Evolutionary conservation across 2,329 filamentous ascomycete species (phyloP).

Genomic region (Penicillium psychrosexuale): DNA sequence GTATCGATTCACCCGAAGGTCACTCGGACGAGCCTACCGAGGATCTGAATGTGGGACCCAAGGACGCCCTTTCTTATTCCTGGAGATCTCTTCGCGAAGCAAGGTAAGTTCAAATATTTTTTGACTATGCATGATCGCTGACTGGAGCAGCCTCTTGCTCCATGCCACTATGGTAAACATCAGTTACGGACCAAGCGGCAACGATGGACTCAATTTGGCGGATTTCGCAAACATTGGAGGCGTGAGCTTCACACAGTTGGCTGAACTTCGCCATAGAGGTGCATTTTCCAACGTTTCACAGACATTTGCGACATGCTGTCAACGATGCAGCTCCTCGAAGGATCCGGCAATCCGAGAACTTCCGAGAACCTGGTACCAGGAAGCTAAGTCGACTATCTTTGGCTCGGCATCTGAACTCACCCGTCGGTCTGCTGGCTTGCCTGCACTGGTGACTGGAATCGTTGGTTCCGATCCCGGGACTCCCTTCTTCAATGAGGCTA

Average conservation of each 20-base stretch:
- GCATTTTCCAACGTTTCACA: conserved; percentile 91
- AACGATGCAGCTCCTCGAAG: conserved; percentile 54
- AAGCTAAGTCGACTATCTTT: conserved; percentile 66
- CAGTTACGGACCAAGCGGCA: conserved; percentile 46
- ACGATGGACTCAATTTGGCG: conserved; percentile 49
- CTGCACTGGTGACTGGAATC: conserved; percentile 79
- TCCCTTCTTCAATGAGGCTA: conserved; percentile 41
- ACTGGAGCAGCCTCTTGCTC: conserved; percentile 63
- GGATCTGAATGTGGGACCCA: conserved; percentile 72
- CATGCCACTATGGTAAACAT: conserved; percentile 58
- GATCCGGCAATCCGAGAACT: conserved; percentile 46
- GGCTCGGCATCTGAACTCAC: conserved; percentile 76
- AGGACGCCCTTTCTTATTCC: conserved; percentile 88
- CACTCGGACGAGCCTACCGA: conserved; percentile 60
- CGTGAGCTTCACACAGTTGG: conserved; percentile 77
- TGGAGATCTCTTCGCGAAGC: conserved; percentile 95
- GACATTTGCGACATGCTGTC: conserved; percentile 81
- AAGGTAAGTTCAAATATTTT: conserved; percentile 54
- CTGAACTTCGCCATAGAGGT: conserved; percentile 80
- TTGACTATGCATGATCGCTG: conserved; percentile 13
- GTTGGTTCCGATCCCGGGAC: conserved; percentile 60
- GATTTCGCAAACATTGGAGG: conserved; percentile 66
- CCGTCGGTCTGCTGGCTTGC: conserved; percentile 85
- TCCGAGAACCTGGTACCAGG: conserved; percentile 67
- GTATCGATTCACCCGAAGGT: conserved; percentile 91